Evolutionary conservation across 208 protist genomes (phyloP), one percentile per base, ranked within the genome.

Genomic region (Crithidia fasciculata): DNA sequence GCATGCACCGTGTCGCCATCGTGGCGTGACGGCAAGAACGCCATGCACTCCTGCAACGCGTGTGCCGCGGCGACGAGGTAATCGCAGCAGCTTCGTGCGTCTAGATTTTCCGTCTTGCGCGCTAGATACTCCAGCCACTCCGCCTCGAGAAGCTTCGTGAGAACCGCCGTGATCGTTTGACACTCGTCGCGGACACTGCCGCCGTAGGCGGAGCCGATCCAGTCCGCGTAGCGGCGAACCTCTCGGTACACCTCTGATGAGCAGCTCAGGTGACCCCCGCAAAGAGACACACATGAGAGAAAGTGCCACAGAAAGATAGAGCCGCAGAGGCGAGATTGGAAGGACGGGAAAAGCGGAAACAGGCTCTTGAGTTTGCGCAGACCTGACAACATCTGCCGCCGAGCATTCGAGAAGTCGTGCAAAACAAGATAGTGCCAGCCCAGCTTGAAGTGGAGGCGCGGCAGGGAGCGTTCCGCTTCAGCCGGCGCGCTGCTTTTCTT

Each of bases 401-500:
- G 74, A 28, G 81, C 81, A 28, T 79, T 70, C 9, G 77, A 67
- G 41, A 78, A 68, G 59, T 93, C 76, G 39, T 77, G 72, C 61
- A 89, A 40, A 57, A 88, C 76, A 45, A 93, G 76, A 55, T 71
- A 84, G 59, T 93, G 86, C 86, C 89, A 91, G 6, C 74, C 89
- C n/a, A 81, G 66, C 60, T 91, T 82, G 64, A 91, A 93, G 69
- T 74, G 73, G 3, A 68, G 69, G 13, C 84, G 73, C 5, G 74
- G 72, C 15, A 83, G 16, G 43, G 58, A 55, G 2, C 50, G 37
- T 52, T 70, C 60, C 45, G 63, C 50, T 40, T 58, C 52, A 5
- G 36, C 15, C 43, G 65, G 49, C 6, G 41, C 52, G 36, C 44
- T 28, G 47, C 15, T 72, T 19, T 83, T 72, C 37, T 65, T 78